Base-by-base conservation (phyloP, 2,329 filamentous ascomycete genomes). In the Colletotrichum incanum region DNA sequence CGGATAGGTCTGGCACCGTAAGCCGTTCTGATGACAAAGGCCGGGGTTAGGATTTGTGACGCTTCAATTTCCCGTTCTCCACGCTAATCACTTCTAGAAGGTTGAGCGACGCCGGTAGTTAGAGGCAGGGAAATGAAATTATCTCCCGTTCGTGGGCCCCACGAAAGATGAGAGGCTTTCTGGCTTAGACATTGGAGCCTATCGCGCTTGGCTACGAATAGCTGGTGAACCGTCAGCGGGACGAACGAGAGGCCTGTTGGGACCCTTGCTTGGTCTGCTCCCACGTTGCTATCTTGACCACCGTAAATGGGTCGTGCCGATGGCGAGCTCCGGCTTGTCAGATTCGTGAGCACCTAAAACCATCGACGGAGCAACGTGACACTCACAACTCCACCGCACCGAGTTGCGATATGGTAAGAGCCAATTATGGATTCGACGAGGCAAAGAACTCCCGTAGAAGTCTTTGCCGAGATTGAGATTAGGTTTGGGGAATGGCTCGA, bases 11-110 rank as follows among this genome's bases (percentile, higher is more conserved):
- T 54, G 69, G 34, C 31, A 69, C 50, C 66, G 65, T 39, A 20
- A 45, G 45, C 31, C 65, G 37, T 43, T 34, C 37, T 18, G 39
- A 59, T 37, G 65, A 60, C 45, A 71, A 58, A 67, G 28, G 28
- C 34, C 52, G 61, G 50, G 26, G 58, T 71, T 55, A 61, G 56
- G 9, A 62, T 65, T 54, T 61, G 54, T 65, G 70, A 62, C 62
- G 49, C 43, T 58, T 55, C 72, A 74, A 74, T 74, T 52, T 74
- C 72, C 70, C 70, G 43, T 66, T 65, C 72, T 60, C 72, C 72
- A 74, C 72, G 72, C 37, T 52, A 73, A 64, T 67, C 65, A 65
- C 65, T 74, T 74, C 72, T 74, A 73, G 72, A 74, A 74, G 72
- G 59, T 73, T 69, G 55, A 73, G 41, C 50, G 67, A 69, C 58